Base-by-base conservation (phyloP, 371 early-diverging fungal species). In the Phascolomyces articulosus region DNA sequence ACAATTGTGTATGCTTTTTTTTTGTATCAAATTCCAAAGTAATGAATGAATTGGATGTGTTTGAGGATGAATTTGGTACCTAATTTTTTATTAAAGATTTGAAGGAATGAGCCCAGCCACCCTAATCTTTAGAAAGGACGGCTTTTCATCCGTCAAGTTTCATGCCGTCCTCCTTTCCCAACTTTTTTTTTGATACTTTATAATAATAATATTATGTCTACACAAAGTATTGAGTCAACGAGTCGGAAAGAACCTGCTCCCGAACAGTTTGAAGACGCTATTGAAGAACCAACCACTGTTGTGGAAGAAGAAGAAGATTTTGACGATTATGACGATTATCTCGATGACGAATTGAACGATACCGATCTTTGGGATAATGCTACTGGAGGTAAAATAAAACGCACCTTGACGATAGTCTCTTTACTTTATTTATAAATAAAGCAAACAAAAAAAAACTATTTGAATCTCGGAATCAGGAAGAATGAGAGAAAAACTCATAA, bases 291-390 rank as follows among this genome's bases (percentile, higher is more conserved):
- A 31, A 31, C 31, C 3, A 31, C 31, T 6, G 41, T 8, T 8
- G 41, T 8, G 21, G 31, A 56, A 28, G 77, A 82, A 13, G 79
- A 82, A 16, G 69, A 74, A 28, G 73, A 75, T 24, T 64, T 69
- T 40, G 86, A 86, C 51, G 79, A 80, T 62, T 79, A 81, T 44
- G 81, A 81, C 47, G 79, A 81, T 67, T 75, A 79, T 69, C 67
- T 79, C 10, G 87, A 89, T 34, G 87, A 89, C 61, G 86, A 86
- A 48, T 63, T 89, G 34, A 87, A 89, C 60, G 85, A 85, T 64
- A 72, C 80, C 40, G 87, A 89, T 57, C 73, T 82, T 38, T 89
- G 89, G 89, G 85, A 84, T 61, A 75, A 65, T 69, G 83, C 77
- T 1, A 78, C 78, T 40, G 82, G 79, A 69, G 82, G 82, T 82